Evolutionary conservation across 2,329 filamentous ascomycete genomes (phyloP), one percentile per base, ranked within the genome.

Genomic region (Exophiala sp.): DNA sequence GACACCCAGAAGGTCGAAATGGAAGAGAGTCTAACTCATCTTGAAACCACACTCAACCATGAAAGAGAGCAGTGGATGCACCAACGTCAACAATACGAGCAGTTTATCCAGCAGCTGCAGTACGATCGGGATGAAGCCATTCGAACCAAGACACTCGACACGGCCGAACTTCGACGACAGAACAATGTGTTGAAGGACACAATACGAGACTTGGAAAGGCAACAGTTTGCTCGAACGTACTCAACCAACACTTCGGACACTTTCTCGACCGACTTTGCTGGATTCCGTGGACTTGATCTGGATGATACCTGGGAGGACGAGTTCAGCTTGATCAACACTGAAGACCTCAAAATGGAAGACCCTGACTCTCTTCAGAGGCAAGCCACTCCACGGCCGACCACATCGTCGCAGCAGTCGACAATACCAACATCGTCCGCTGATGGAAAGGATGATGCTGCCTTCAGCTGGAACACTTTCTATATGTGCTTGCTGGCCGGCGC

Each of bases 401-500:
- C 50, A 3, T 46, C 57, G 5, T 40, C 47, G 8, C 34, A 29
- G 5, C 32, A 34, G 14, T 21, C 58, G 4, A 38, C 43, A 24
- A 16, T 49, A 11, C 9, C 55, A 5, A 55, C 55, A 29, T 44
- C 50, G 8, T 43, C 41, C 18, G 24, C 7, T 5, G 58, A 62
- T 36, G 48, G 55, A 39, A 61, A 78, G 55, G 80, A 85, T 57
- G 86, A 89, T 63, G 88, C 91, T 65, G 89, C 90, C 47, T 75
- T 76, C 66, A 76, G 74, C 66, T 76, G 74, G 74, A 75, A 76
- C 83, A 89, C 65, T 75, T 97, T 65, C 80, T 97, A 70, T 87
- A 95, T 96, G 90, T 88, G 96, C 63, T 88, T 99, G 68, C 87
- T 99, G 50, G 91, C 96, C 61, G 94, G 94, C 68, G 94, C 94